A percentile compares a stretch with the other conserved stretches of the same genome.
phyloP scores from a whole-genome alignment of 306 rosid genomes.

The Rubus idaeus region DNA sequence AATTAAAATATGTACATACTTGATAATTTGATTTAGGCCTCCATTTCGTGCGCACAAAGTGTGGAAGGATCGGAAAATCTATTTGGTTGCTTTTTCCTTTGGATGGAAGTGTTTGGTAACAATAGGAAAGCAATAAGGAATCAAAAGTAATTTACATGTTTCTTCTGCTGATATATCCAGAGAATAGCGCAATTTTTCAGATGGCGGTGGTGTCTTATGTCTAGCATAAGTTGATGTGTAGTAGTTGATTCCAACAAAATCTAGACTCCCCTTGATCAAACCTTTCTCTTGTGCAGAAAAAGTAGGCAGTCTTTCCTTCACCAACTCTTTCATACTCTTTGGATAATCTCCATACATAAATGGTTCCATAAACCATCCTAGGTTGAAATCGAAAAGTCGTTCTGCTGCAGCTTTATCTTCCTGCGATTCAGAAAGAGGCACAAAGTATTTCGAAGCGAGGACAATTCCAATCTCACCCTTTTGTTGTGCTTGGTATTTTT shows the following conservation, averaged over 20 bases:
- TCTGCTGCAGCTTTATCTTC: slow-evolving; percentile 37
- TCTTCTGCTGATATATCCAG: slow-evolving; percentile 1
- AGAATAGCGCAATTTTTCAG: neutral
- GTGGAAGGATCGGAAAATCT: neutral
- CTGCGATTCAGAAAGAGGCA: slow-evolving; percentile 22
- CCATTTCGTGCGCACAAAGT: neutral
- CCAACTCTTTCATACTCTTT: slow-evolving; percentile 15
- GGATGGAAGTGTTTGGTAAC: no score
- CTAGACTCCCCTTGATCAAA: slow-evolving; percentile 27
- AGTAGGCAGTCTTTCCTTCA: slow-evolving; percentile 33
- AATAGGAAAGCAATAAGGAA: neutral
- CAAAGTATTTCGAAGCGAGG: slow-evolving; percentile 14
- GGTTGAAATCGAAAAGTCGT: slow-evolving; percentile 30
- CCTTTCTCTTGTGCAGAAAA: slow-evolving; percentile 21
- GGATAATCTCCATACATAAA: slow-evolving; percentile 32
- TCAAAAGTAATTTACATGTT: slow-evolving; percentile 2
- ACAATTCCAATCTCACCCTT: slow-evolving; percentile 44
- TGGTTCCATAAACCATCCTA: slow-evolving; percentile 42
- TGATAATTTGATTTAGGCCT: no score
- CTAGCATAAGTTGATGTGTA: slow-evolving; percentile 29
- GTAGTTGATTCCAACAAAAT: slow-evolving; percentile 37
- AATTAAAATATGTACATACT: neutral
- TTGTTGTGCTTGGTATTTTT: slow-evolving; percentile 38
- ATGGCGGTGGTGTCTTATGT: slow-evolving; percentile 8
- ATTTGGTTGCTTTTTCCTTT: no score